Base-by-base conservation (phyloP, 108 stramenopile genomes). In the Nitzschia putrida region DNA sequence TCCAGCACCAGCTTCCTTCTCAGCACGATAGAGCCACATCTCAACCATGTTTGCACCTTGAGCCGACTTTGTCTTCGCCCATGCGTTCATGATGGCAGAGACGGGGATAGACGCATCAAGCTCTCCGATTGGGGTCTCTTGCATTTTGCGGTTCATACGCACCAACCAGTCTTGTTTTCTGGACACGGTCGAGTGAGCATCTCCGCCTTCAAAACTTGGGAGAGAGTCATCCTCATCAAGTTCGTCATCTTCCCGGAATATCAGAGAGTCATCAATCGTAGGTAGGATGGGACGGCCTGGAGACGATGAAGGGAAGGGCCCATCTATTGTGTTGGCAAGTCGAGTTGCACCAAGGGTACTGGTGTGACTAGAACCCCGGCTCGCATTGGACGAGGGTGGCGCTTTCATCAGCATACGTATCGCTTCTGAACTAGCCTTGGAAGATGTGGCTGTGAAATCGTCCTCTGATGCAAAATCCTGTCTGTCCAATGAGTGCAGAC, bases 41-140 rank as follows among this genome's bases (percentile, higher is more conserved):
- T 93, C 89, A 11, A 87, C 88, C 89, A 90, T 93, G 64, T 76
- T 76, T 14, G 91, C 91, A 23, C 91, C 89, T 70, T 90, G 80
- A 11, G 78, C 69, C 24, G 77, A 79, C 61, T 93, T 93, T n/a
- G 87, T 89, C 61, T 90, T 93, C 53, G 91, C 88, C 88, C 91
- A 93, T 42, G 80, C 85, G 64, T 90, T 93, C 91, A 93, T 93
- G 37, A 90, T 83, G 45, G 89, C 88, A 23, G 73, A 64, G 7
- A 93, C 53, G 18, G 92, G 92, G 12, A 55, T 44, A 25, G 86
- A 65, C n/a, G 89, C 86, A 67, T 93, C 89, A 20, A 93, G 66
- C 47, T 79, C 64, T 20, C 92, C 92, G 9, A 90, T 60, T 14
- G 84, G 83, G 10, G 76, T 85, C 59, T 87, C 85, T 26, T 76